Conservation (phyloP, 306 rosid species). For the Medicago truncatula region MtrunA17r5.0-ANR NC_053044.1:32626001-32626500, state of each 20-base stretch:
- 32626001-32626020: constrained; percentile 68
- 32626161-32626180: constrained; percentile 75
- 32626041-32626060: constrained; percentile 10
- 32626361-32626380: not conserved
- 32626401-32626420: not conserved
- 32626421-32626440: constrained; percentile 59
- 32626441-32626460: constrained; percentile 81
- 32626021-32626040: constrained; percentile 55
- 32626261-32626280: constrained; percentile 69
- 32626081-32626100: not conserved
- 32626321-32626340: constrained; percentile 89
- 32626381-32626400: not conserved
- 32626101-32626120: not conserved
- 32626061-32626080: not conserved
- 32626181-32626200: constrained; percentile 85
- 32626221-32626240: constrained; percentile 65
- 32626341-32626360: constrained; percentile 36
- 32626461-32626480: constrained; percentile 80
- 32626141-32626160: not conserved
- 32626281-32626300: constrained; percentile 75
- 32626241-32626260: constrained; percentile 84
- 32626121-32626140: not conserved
- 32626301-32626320: constrained; percentile 87
- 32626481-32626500: constrained; percentile 73
- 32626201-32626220: constrained; percentile 86